Percentiles rank a stretch among this genome's conserved stretches.
phyloP scores from a whole-genome alignment of 148 eudicot species.

The Cornus suecica region DNA sequence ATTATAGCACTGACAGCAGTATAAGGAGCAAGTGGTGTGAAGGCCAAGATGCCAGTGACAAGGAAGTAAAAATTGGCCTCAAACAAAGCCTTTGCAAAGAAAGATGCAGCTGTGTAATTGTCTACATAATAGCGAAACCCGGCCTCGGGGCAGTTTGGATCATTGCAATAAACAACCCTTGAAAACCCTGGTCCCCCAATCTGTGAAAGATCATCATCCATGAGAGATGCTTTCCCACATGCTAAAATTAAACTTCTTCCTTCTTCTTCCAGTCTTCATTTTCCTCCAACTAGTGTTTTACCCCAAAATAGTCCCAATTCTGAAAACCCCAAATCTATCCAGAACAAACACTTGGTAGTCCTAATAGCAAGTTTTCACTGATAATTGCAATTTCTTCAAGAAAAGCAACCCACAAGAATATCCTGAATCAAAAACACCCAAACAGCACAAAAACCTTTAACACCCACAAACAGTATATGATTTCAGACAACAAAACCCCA shows the following conservation, averaged over 20 bases:
- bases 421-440: constrained; percentile 21
- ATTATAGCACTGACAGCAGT: constrained; percentile 71
- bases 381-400: constrained; percentile 10
- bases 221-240: constrained; percentile 54
- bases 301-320: constrained; percentile 9
- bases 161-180: constrained; percentile 75
- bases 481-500: constrained; percentile 17
- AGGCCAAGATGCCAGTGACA: constrained; percentile 63
- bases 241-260: constrained; percentile 62
- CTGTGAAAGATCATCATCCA: constrained; percentile 62
- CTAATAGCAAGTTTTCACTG: constrained; percentile 18
- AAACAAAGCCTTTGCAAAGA: constrained; percentile 86
- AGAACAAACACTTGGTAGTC: constrained; percentile 9
- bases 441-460: neutral
- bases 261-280: constrained; percentile 38
- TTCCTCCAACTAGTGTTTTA: neutral
- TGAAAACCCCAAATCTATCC: constrained; percentile 12
- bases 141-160: constrained; percentile 40
- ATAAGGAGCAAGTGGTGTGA: constrained; percentile 81
- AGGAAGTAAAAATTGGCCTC: constrained; percentile 97
- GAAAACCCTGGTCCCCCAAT: constrained; percentile 94
- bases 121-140: constrained; percentile 36
- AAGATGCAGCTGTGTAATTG: constrained; percentile 71
- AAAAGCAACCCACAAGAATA: constrained; percentile 26
- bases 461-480: constrained; percentile 6